phyloP scores from a whole-genome alignment of 495 filamentous ascomycete species.

The Cercophora samala region DNA sequence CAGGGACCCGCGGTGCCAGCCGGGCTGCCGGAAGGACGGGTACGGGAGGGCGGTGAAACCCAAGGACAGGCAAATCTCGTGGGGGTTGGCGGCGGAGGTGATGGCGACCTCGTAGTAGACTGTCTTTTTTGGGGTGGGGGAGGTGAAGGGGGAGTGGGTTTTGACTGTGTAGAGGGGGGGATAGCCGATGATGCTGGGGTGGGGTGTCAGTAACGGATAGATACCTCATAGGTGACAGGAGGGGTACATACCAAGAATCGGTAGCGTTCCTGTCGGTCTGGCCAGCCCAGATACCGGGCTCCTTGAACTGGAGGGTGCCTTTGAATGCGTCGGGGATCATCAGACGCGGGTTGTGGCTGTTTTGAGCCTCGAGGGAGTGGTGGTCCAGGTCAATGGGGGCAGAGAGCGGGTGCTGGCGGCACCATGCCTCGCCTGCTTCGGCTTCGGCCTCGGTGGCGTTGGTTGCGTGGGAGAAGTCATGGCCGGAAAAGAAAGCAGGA shows the following conservation, averaged over 20 bases:
- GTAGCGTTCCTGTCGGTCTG: conserved; percentile 30
- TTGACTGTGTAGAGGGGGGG: conserved; percentile 73
- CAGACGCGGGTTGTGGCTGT: conserved; percentile 36
- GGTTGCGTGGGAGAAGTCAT: conserved; percentile 63
- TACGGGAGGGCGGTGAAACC: conserved; percentile 81
- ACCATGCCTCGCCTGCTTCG: conserved; percentile 71
- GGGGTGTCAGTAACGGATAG: conserved; percentile 1
- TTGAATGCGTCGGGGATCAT: conserved; percentile 34
- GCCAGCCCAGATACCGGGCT: conserved; percentile 46
- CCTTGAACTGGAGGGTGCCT: conserved; percentile 32
- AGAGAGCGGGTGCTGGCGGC: conserved; percentile 59
- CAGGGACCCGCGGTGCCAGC: conserved; percentile 85
- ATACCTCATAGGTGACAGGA: background rate
- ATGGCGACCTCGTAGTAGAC: conserved; percentile 81
- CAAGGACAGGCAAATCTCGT: conserved; percentile 65
- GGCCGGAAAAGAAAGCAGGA: conserved; percentile 60
- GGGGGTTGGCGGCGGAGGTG: conserved; percentile 30
- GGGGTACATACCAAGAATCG: conserved; percentile 43
- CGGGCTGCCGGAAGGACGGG: conserved; percentile 81
- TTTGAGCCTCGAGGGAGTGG: conserved; percentile 32
- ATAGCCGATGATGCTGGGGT: conserved; percentile 53
- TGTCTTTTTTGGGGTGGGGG: conserved; percentile 43
- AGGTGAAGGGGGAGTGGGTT: conserved; percentile 60
- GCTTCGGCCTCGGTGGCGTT: conserved; percentile 71
- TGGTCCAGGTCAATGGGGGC: conserved; percentile 52